phyloP scores from a whole-genome alignment of 2,329 filamentous ascomycete genomes.

The Colletotrichum cereale region DNA sequence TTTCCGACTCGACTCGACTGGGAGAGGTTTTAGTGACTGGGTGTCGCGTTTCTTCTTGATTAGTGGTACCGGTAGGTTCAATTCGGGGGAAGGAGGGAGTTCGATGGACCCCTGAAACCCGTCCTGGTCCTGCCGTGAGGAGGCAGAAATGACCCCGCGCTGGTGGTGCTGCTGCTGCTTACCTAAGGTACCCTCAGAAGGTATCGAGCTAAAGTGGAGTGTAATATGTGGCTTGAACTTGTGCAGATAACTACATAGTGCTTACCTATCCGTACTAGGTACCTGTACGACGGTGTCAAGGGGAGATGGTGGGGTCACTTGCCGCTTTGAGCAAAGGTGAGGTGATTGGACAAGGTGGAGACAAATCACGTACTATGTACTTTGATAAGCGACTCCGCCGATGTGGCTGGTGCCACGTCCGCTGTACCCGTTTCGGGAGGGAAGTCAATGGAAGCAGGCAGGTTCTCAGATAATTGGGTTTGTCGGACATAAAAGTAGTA shows the following conservation, averaged over 20 bases:
- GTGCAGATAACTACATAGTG: no score
- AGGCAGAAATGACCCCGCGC: constrained; percentile 33
- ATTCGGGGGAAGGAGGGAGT: constrained; percentile 24
- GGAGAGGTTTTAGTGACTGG: neutral
- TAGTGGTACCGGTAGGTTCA: neutral
- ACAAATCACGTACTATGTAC: constrained; percentile 1
- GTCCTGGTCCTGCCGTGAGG: constrained; percentile 10
- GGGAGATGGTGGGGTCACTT: neutral
- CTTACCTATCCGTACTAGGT: no score
- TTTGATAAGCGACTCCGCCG: constrained; percentile 12
- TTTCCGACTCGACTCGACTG: constrained; percentile 18
- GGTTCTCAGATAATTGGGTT: no score
- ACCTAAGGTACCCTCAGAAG: neutral
- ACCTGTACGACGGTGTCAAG: no score
- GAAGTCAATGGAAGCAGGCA: constrained; percentile 34
- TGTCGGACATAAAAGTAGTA: no score
- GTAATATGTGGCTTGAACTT: constrained; percentile 20
- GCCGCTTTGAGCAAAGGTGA: neutral
- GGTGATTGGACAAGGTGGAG: constrained; percentile 4
- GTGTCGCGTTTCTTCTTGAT: neutral
- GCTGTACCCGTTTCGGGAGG: constrained; percentile 3
- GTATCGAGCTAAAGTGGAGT: neutral
- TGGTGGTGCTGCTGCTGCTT: neutral
- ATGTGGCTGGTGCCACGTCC: constrained; percentile 15
- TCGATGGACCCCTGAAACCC: constrained; percentile 38